A percentile compares a stretch with the other conserved stretches of the same genome.
Conservation (phyloP, 148 eudicot genomes). For the Spergularia marina region DNA sequence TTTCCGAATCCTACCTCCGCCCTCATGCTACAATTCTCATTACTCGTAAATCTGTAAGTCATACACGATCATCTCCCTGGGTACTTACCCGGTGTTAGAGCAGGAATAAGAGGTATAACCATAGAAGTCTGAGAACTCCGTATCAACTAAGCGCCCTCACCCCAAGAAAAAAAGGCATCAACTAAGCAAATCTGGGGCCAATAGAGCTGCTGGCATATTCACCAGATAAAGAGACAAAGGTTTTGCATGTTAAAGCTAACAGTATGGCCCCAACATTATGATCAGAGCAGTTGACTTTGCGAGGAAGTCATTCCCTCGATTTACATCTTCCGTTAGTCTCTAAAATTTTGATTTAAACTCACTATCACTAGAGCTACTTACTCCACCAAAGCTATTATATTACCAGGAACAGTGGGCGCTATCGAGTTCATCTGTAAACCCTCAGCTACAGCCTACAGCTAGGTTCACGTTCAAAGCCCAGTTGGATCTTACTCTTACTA, state of each 20-base stretch:
- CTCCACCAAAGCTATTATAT: conserved; percentile 6
- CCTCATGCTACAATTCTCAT: neutral
- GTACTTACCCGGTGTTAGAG: neutral
- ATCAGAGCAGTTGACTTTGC: neutral
- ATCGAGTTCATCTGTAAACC: neutral
- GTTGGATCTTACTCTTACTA: no score
- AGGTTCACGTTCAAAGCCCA: neutral
- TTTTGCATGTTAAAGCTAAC: neutral
- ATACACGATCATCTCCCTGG: neutral
- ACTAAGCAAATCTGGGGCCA: no score
- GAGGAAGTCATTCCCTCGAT: neutral
- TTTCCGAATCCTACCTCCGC: neutral
- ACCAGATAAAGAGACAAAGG: neutral
- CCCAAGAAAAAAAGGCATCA: no score
- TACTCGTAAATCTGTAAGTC: neutral
- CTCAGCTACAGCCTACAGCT: neutral
- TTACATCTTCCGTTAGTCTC: neutral
- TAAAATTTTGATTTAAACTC: conserved; percentile 2
- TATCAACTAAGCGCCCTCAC: neutral
- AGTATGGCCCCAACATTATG: conserved; percentile 6
- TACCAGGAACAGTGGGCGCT: neutral
- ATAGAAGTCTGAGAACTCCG: neutral
- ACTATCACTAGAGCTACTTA: conserved; percentile 7
- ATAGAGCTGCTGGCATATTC: neutral
- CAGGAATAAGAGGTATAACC: neutral